Evolutionary conservation across 305 asterid species (phyloP).

Genomic region (Fraxinus xanthoxyloides): DNA sequence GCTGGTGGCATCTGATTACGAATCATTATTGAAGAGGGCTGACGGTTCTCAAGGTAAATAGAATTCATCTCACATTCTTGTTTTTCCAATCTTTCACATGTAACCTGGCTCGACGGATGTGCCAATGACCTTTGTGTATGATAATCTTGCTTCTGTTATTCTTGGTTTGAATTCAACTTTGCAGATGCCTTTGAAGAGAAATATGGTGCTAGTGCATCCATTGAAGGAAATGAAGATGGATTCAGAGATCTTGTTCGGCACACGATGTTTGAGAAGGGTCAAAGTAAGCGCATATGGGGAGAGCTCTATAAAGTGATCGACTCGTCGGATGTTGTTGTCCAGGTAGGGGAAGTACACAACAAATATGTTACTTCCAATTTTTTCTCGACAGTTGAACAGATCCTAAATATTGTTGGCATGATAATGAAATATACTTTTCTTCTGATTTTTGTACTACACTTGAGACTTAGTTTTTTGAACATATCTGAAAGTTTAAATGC

Average conservation of each 20-base stretch:
- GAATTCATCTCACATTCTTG: slow-evolving; percentile 17
- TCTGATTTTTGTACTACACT: neutral
- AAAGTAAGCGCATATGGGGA: slow-evolving; percentile 99
- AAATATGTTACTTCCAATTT: neutral
- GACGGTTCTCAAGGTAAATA: slow-evolving; percentile 82
- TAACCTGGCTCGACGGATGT: neutral
- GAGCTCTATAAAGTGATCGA: slow-evolving; percentile 97
- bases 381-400: neutral
- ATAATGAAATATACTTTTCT: neutral
- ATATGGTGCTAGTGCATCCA: slow-evolving; percentile 52
- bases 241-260: slow-evolving; percentile 90
- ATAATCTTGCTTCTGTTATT: slow-evolving; percentile 6
- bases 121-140: neutral
- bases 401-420: neutral
- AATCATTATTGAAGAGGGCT: slow-evolving; percentile 64
- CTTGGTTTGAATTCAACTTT: slow-evolving; percentile 12
- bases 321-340: slow-evolving; percentile 92
- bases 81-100: neutral
- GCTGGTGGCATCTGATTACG: slow-evolving; percentile 69
- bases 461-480: neutral
- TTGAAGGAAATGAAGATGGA: slow-evolving; percentile 73
- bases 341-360: slow-evolving; percentile 44
- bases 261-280: slow-evolving; percentile 93
- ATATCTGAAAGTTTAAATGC: neutral
- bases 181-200: slow-evolving; percentile 81